These are phyloP conservation scores for Nemania sp. DNA, from an alignment of 2,329 filamentous ascomycete genomes.

Conservation along the genomic window DNA sequence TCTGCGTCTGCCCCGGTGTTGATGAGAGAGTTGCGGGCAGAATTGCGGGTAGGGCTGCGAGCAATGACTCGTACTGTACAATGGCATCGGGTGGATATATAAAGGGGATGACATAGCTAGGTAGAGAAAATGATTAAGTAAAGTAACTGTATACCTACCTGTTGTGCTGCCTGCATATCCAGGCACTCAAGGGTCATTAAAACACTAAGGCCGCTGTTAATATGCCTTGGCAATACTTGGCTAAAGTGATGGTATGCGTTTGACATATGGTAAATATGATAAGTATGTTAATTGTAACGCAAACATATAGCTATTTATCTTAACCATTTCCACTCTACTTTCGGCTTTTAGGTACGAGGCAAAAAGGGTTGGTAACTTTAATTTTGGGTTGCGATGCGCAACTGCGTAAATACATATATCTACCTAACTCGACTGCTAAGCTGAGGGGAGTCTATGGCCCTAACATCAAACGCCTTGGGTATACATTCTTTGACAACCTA, in stretches of 20 bases:
- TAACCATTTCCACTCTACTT: no score
- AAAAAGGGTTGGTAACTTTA: not conserved
- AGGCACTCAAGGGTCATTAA: not conserved
- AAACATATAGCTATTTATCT: no score
- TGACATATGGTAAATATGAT: no score
- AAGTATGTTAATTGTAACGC: no score
- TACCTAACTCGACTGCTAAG: not conserved
- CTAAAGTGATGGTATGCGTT: no score
- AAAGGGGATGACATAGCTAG: no score
- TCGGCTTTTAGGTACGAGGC: not conserved
- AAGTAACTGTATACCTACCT: not conserved
- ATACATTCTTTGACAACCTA: constrained; percentile 14
- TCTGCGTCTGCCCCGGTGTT: not conserved
- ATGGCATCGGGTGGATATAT: not conserved
- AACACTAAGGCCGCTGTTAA: not conserved
- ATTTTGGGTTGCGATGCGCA: constrained; percentile 4
- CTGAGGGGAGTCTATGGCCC: constrained; percentile 24
- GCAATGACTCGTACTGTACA: not conserved
- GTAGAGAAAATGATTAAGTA: no score
- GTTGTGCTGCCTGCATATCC: not conserved
- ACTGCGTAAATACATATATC: not conserved
- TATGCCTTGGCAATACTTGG: no score
- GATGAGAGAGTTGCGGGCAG: not conserved
- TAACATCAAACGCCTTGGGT: constrained; percentile 14
- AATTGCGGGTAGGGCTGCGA: not conserved